Conservation (phyloP, 164 flowering plant species). For the Liriodendron chinense region DNA sequence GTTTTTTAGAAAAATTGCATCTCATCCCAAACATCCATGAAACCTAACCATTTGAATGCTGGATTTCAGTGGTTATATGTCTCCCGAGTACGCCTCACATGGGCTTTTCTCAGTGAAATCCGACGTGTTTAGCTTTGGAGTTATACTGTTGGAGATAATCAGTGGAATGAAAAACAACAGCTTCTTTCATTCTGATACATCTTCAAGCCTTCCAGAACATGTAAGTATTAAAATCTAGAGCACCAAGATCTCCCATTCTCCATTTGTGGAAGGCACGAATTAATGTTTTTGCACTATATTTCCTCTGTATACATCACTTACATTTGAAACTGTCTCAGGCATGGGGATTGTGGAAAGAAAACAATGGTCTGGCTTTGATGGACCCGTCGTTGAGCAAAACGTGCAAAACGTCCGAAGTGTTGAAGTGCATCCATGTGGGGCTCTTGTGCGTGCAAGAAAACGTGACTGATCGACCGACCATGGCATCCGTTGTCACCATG, state of each 20-base stretch:
- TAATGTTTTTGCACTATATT: background rate
- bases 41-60: slow-evolving; percentile 1
- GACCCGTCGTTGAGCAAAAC: slow-evolving; percentile 18
- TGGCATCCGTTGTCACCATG: slow-evolving; percentile 21
- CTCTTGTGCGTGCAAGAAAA: slow-evolving; percentile 30
- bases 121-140: slow-evolving; percentile 7
- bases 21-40: background rate
- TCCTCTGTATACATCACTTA: background rate
- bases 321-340: slow-evolving; percentile 15
- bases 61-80: slow-evolving; percentile 22
- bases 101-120: slow-evolving; percentile 10
- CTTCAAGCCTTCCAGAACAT: slow-evolving; percentile 2
- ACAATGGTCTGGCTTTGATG: slow-evolving; percentile 12
- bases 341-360: slow-evolving; percentile 25
- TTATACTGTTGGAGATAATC: slow-evolving; percentile 9
- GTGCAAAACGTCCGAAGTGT: slow-evolving; percentile 5
- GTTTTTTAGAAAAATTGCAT: background rate
- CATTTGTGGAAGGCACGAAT: background rate
- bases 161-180: slow-evolving; percentile 9
- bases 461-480: slow-evolving; percentile 19
- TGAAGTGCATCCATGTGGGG: slow-evolving; percentile 27
- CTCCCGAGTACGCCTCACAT: slow-evolving; percentile 10
- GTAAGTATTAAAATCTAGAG: background rate
- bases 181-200: background rate
- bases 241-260: background rate